These are phyloP conservation scores for Scheffersomyces coipomensis DNA, from an alignment of 805 yeast species.

Conservation along the genomic window DNA sequence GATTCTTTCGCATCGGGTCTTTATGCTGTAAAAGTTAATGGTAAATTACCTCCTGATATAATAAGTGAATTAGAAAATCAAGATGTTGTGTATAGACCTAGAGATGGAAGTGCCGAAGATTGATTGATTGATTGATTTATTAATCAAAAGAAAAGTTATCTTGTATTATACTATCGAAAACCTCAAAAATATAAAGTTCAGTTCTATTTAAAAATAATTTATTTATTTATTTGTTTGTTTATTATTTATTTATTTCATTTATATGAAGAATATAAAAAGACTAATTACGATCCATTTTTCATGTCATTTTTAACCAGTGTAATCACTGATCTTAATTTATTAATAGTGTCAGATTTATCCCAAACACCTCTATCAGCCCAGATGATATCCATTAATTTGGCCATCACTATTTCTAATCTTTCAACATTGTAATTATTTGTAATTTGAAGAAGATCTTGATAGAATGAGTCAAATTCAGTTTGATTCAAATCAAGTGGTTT, in stretches of 20 bases:
- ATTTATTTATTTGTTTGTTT: not conserved
- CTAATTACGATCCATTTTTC: not conserved
- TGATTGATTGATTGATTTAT: constrained; percentile 15
- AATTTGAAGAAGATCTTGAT: constrained; percentile 20
- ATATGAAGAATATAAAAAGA: not conserved
- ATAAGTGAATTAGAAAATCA: constrained; percentile 68
- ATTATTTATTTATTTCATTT: too few species aligned
- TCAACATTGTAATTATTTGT: constrained; percentile 37
- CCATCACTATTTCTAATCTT: constrained; percentile 45
- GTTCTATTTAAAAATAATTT: constrained; percentile 2
- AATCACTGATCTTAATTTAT: constrained; percentile 20
- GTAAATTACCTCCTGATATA: constrained; percentile 86
- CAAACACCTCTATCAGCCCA: constrained; percentile 63
- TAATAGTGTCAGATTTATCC: constrained; percentile 42
- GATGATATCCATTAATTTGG: constrained; percentile 65
- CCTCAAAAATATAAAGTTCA: not conserved
- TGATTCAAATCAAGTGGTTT: not conserved
- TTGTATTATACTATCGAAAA: not conserved
- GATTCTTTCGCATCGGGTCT: constrained; percentile 86
- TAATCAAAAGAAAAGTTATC: not conserved
- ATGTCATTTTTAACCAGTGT: not conserved
- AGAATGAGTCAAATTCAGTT: constrained; percentile 18
- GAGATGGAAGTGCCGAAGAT: constrained; percentile 86
- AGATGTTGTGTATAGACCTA: constrained; percentile 84
- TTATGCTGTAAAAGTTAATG: constrained; percentile 91